Evolutionary conservation across 257 asterid genomes (phyloP), one percentile per base, ranked within the genome.

Genomic region (Plantago major): DNA sequence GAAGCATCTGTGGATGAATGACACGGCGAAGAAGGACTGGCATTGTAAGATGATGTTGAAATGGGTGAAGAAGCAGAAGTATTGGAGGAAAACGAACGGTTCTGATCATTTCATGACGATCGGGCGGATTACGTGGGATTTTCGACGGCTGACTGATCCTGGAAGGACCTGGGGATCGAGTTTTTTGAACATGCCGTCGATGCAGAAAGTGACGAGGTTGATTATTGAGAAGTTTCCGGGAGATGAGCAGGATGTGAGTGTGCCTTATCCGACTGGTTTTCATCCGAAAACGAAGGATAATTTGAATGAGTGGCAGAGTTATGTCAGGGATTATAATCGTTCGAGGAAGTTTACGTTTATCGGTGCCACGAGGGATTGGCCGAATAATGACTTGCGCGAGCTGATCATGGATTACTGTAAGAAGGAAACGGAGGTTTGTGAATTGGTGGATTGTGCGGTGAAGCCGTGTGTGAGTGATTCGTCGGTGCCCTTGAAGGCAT

Each of bases 231-330:
- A 79, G 42, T 79, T 74, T 18, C 90, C 95, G 1, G 87, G 96
- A 54, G 97, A 87, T n/a, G 75, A 72, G 14, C 74, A 67, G 76
- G 97, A 90, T 44, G 76, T 87, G 6, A 68, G 83, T 42, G 86
- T 90, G 1, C 97, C 97, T n/a, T 90, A 90, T 65, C 97, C 95
- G 13, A 85, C 88, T 11, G 96, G 95, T 57, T 90, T 90, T 73
- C 97, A 90, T 81, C 96, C 97, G 58, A 80, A 81, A 42, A 76
- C 95, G 0, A 62, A 12, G 6, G 69, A 76, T 8, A 61, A 53
- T 37, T 64, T 85, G 5, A 40, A 30, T 7, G 58, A 74, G 5
- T 90, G 97, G 97, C 95, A 81, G 26, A 73, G 60, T 9, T 87
- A 70, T 66, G 75, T 81, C 0, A 75, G 87, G 55, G 64, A 61